Percentiles rank a stretch among this genome's conserved stretches.
These are phyloP conservation scores for Elsinoe australis DNA, from an alignment of 2,329 filamentous ascomycete genomes.

Conservation along the genomic window DNA sequence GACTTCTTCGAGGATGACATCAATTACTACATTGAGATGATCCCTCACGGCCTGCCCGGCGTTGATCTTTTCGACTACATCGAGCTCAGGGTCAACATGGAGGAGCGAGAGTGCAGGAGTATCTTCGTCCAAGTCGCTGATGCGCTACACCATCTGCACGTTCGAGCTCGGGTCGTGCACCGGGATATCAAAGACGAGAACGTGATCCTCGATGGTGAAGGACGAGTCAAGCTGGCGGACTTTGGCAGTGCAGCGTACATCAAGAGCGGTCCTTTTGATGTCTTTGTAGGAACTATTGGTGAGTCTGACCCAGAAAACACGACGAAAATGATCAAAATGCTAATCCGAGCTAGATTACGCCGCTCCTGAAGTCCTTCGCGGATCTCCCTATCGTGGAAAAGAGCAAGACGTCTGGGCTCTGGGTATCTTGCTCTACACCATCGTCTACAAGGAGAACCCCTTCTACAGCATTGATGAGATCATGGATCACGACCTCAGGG, in stretches of 20 bases:
- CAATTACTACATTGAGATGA: constrained; percentile 99
- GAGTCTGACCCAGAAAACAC: too few relatives aligned
- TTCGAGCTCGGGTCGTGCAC: constrained; percentile 84
- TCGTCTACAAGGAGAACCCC: constrained; percentile 98
- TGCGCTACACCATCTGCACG: constrained; percentile 86
- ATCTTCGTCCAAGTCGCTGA: constrained; percentile 91
- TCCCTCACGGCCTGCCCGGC: constrained; percentile 85
- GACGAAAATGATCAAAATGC: too few relatives aligned
- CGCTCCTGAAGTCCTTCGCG: constrained; percentile 92
- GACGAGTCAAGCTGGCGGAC: constrained; percentile 93
- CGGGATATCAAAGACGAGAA: constrained; percentile 99
- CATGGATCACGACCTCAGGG: constrained; percentile 88
- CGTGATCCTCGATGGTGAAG: constrained; percentile 89
- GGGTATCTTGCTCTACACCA: constrained; percentile 93
- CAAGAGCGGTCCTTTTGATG: constrained; percentile 95
- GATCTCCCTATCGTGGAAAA: constrained; percentile 84
- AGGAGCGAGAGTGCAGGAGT: constrained; percentile 83
- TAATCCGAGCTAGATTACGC: too few relatives aligned
- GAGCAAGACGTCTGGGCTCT: constrained; percentile 98
- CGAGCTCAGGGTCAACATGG: constrained; percentile 91
- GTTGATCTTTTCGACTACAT: constrained; percentile 99
- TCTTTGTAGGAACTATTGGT: constrained; percentile 99
- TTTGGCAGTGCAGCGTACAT: constrained; percentile 98
- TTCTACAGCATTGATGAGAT: constrained; percentile 99
- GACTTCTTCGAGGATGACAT: constrained; percentile 68